A percentile compares a stretch with the other conserved stretches of the same genome.
Conservation (phyloP, 768 basidiomycete genomes). For the Suillus plorans region DNA sequence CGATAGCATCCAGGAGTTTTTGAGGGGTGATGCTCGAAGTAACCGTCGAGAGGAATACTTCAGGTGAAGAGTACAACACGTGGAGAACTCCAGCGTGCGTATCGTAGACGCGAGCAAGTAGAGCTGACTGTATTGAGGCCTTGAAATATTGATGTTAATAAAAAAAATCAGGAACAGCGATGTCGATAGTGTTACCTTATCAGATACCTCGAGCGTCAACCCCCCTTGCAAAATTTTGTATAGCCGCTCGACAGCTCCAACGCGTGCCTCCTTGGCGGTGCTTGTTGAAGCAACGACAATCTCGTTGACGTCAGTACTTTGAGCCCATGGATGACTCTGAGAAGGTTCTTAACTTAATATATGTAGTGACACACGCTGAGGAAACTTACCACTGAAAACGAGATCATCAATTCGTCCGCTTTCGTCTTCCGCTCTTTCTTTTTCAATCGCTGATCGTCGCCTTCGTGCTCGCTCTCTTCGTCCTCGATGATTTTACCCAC, state of each 20-base stretch:
- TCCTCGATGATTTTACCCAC: conserved; percentile 38
- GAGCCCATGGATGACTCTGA: conserved; percentile 22
- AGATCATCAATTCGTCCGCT: conserved; percentile 55
- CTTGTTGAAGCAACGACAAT: conserved; percentile 56
- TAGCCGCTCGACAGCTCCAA: conserved; percentile 57
- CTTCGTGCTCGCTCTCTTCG: conserved; percentile 11
- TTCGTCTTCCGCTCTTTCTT: conserved; percentile 37
- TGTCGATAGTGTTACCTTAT: conserved; percentile 36
- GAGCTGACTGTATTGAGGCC: conserved; percentile 60
- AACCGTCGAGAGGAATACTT: conserved; percentile 41
- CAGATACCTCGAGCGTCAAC: conserved; percentile 30
- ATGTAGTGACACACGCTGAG: neutral
- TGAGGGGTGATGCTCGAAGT: conserved; percentile 17
- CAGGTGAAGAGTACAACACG: conserved; percentile 59
- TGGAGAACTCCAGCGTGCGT: conserved; percentile 58
- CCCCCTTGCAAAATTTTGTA: conserved; percentile 35
- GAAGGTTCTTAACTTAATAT: neutral
- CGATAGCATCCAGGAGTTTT: conserved; percentile 22
- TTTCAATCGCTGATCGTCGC: conserved; percentile 17
- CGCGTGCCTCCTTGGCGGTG: conserved; percentile 61
- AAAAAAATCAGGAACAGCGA: neutral
- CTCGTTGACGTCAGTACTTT: conserved; percentile 38
- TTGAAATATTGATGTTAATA: conserved; percentile 18
- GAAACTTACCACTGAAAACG: conserved; percentile 53
- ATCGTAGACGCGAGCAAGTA: conserved; percentile 72